A percentile compares a stretch with the other conserved stretches of the same genome.
phyloP scores from a whole-genome alignment of 2,329 filamentous ascomycete genomes.

The Acrocalymma vagum region DNA sequence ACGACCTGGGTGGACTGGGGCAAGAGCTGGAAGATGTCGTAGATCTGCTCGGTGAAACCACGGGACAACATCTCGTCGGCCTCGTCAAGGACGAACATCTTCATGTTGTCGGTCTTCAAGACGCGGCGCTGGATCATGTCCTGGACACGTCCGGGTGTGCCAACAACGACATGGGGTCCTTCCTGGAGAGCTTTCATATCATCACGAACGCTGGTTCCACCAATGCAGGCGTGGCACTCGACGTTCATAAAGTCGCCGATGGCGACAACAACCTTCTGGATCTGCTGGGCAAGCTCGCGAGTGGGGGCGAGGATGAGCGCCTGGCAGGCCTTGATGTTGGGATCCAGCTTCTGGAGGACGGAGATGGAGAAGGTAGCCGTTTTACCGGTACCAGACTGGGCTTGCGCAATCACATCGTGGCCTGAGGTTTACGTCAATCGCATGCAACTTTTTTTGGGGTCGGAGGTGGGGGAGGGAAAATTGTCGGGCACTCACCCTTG shows the following conservation, averaged over 20 bases:
- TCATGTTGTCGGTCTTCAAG: conserved; percentile 97
- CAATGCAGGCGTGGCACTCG: conserved; percentile 99
- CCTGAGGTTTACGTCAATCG: conserved; percentile 56
- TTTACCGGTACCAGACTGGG: conserved; percentile 99
- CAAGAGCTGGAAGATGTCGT: conserved; percentile 99
- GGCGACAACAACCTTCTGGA: conserved; percentile 98
- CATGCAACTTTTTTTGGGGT: conserved; percentile 1
- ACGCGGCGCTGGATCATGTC: conserved; percentile 99
- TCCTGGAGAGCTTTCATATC: conserved; percentile 98
- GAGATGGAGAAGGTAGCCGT: conserved; percentile 99
- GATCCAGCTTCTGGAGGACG: conserved; percentile 98
- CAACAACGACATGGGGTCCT: conserved; percentile 95
- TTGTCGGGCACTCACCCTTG: conserved; percentile 75
- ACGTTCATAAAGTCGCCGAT: conserved; percentile 99
- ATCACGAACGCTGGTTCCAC: conserved; percentile 96
- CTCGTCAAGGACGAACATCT: conserved; percentile 99
- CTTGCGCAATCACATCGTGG: conserved; percentile 99
- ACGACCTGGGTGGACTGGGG: conserved; percentile 98
- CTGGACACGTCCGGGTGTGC: conserved; percentile 96
- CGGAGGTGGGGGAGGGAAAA: conserved; percentile 12
- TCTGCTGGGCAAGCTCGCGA: conserved; percentile 98
- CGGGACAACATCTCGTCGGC: conserved; percentile 99
- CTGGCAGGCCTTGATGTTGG: conserved; percentile 94
- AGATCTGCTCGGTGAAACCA: conserved; percentile 99
- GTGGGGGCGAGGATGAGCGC: conserved; percentile 97